phyloP scores from a whole-genome alignment of 306 rosid genomes.

The Chamaecrista fasciculata region DNA sequence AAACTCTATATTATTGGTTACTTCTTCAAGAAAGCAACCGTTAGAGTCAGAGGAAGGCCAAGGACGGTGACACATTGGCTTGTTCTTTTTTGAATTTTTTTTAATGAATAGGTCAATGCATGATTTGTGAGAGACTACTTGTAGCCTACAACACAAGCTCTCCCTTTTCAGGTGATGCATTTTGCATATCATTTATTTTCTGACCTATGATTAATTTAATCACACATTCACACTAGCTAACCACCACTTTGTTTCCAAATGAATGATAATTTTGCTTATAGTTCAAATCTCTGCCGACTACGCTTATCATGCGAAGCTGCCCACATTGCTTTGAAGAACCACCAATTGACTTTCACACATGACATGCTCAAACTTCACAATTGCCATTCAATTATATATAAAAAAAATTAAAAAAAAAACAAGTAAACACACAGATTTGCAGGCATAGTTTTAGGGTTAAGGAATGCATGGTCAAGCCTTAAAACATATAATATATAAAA shows the following conservation, averaged over 20 bases:
- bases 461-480: conserved; percentile 46
- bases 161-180: conserved; percentile 51
- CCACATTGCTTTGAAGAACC: conserved; percentile 36
- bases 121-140: conserved; percentile 37
- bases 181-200: conserved; percentile 33
- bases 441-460: conserved; percentile 62
- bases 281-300: conserved; percentile 63
- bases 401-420: not conserved
- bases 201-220: not conserved
- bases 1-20: conserved; percentile 24
- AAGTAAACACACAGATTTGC: conserved; percentile 34
- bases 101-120: conserved; percentile 51
- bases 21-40: conserved; percentile 48
- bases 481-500: conserved; percentile 26
- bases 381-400: conserved; percentile 9
- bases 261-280: conserved; percentile 37
- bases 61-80: conserved; percentile 70
- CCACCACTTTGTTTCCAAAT: conserved; percentile 28
- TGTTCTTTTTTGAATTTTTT: no score
- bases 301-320: conserved; percentile 39
- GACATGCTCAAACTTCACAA: conserved; percentile 40
- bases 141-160: conserved; percentile 44
- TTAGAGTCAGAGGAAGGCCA: conserved; percentile 49
- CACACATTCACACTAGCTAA: conserved; percentile 27
- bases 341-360: conserved; percentile 43